Evolutionary conservation across 805 yeast species (phyloP).

Genomic region (Metschnikowia santaceciliae): DNA sequence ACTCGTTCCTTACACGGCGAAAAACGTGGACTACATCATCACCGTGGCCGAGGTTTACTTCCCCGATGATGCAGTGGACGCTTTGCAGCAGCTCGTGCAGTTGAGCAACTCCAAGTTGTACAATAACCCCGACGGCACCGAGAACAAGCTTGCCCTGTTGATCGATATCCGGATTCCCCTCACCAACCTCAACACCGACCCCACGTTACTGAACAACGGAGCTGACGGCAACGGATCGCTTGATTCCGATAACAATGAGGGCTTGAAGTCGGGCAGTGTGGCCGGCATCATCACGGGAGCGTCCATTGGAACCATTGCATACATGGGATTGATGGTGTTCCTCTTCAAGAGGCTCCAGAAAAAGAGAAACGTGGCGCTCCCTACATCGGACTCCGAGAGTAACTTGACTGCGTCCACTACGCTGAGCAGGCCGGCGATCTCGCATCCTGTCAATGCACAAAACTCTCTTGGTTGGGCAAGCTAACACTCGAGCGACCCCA

Average conservation of each 20-base stretch:
- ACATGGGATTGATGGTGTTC: slow-evolving; percentile 57
- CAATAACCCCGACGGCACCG: slow-evolving; percentile 52
- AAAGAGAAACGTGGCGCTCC: slow-evolving; percentile 37
- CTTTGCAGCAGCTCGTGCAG: slow-evolving; percentile 48
- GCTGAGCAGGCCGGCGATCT: slow-evolving; percentile 45
- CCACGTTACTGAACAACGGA: slow-evolving; percentile 4
- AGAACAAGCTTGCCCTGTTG: slow-evolving; percentile 54
- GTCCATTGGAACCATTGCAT: slow-evolving; percentile 67
- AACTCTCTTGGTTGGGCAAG: slow-evolving; percentile 67
- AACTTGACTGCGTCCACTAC: slow-evolving; percentile 24
- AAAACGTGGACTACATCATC: slow-evolving; percentile 55
- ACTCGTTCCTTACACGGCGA: slow-evolving; percentile 70
- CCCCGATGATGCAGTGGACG: slow-evolving; percentile 50
- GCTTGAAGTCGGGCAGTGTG: slow-evolving; percentile 39
- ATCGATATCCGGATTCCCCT: slow-evolving; percentile 71
- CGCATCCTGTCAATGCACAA: slow-evolving; percentile 65
- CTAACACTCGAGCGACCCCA: not conserved
- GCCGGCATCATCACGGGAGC: slow-evolving; percentile 84
- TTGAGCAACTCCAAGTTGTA: slow-evolving; percentile 58
- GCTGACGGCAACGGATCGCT: slow-evolving; percentile 32
- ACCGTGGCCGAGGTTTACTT: slow-evolving; percentile 88
- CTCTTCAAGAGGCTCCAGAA: slow-evolving; percentile 49
- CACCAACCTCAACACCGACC: slow-evolving; percentile 35
- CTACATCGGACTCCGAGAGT: slow-evolving; percentile 39
- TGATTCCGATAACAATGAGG: slow-evolving; percentile 20